These are phyloP conservation scores for Styphnolobium japonicum DNA, from an alignment of 306 rosid species.

Conservation along the genomic window DNA sequence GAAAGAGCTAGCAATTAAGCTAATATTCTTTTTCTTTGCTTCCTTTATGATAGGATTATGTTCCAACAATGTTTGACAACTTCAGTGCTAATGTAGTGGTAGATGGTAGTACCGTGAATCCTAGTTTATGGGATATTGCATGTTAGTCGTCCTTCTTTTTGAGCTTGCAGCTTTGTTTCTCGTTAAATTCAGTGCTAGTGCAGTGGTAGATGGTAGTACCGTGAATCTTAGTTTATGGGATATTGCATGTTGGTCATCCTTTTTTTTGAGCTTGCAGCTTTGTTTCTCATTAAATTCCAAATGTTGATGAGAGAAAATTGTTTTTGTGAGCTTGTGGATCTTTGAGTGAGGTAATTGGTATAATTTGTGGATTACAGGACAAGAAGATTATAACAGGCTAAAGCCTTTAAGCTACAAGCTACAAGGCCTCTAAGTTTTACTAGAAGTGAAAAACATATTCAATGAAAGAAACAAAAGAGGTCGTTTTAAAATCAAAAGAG, in stretches of 20 bases:
- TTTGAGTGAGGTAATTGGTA: background rate
- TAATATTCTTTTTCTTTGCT: conserved; percentile 11
- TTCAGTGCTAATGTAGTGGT: conserved; percentile 69
- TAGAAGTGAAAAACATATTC: no score
- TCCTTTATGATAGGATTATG: conserved; percentile 58
- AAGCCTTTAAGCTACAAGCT: conserved; percentile 96
- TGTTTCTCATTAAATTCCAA: background rate
- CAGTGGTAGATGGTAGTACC: conserved; percentile 55
- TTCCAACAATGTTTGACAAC: conserved; percentile 74
- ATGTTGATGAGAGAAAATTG: background rate
- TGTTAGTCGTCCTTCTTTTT: conserved; percentile 32
- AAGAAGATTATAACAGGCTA: conserved; percentile 91
- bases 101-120: conserved; percentile 62
- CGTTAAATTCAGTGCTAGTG: conserved; percentile 76
- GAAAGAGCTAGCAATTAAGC: background rate
- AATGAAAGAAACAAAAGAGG: no score
- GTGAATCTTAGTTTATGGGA: conserved; percentile 81
- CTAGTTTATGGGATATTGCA: conserved; percentile 81
- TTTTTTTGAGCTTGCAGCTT: background rate
- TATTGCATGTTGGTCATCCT: conserved; percentile 54
- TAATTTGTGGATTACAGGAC: conserved; percentile 50
- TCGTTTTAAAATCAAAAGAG: no score
- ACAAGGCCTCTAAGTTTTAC: no score
- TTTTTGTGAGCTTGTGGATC: background rate
- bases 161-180: background rate